Base-by-base conservation (phyloP, 2,329 filamentous ascomycete species). In the Rachicladosporium sp. region DNA sequence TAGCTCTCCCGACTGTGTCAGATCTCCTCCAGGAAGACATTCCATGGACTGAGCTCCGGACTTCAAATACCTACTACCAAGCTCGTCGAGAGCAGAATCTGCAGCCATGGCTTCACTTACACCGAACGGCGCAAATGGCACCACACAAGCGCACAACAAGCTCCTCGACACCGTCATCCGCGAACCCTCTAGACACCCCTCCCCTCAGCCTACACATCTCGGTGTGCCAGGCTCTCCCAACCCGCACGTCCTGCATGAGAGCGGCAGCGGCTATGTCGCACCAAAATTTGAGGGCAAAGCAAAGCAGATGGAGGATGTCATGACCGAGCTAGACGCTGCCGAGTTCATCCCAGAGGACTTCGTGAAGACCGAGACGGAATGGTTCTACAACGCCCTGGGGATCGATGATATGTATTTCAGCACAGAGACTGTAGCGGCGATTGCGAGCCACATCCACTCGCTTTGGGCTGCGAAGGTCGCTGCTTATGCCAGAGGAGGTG, bases 331-430 rank as follows among this genome's bases (percentile, higher is more conserved):
- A 51, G 72, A 77, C 56, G 74, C 80, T 48, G 82, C 80, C 56
- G 83, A 80, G 44, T 95, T 93, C 74, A 84, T 98, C 45, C 91
- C 91, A 2, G 72, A 75, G 42, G 71, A 82, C 38, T 82, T 93
- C 49, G 74, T 95, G 46, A 82, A 93, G 46, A 73, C 78, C 19
- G 88, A 98, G 65, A 84, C 88, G 37, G 73, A 77, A 44, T 98
- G 91, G 89, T 98, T 98, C 70, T 98, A 98, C 70, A 84, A 91
- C 60, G 82, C 93, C 62, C 77, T 98, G 15, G 91, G 91, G 52
- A 98, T 98, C 54, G 91, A 98, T 57, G 91, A 95, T 70, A 89
- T 93, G 65, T 96, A 95, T 71, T 96, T 96, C 68, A 79, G 88
- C 59, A 87, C 89, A 49, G 88, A 95, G 68, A 76, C 74, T 4